Evolutionary conservation across 2,329 filamentous ascomycete genomes (phyloP).

Genomic region (Sordariomycetes sp.): DNA sequence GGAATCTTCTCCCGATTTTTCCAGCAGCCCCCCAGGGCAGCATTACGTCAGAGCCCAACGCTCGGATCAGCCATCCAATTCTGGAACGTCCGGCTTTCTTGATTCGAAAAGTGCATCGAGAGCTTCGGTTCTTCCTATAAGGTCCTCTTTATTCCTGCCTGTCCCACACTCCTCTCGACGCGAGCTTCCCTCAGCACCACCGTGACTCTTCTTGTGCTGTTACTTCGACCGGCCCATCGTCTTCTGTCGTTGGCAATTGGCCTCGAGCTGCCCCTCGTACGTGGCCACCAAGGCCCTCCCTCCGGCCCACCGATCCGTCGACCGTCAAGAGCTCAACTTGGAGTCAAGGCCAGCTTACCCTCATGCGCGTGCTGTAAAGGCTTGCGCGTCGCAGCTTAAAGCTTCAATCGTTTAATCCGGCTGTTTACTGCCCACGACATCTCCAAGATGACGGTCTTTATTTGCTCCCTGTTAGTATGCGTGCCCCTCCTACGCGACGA

Average conservation of each 20-base stretch:
- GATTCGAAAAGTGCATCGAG: neutral
- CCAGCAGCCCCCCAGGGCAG: no score
- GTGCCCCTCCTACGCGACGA: neutral
- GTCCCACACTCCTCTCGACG: neutral
- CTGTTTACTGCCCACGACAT: constrained; percentile 1
- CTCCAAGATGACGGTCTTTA: constrained; percentile 30
- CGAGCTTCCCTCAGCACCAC: no score
- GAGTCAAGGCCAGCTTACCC: neutral
- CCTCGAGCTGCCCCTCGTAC: neutral
- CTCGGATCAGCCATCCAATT: neutral
- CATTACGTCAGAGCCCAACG: constrained; percentile 4
- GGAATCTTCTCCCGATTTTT: no score
- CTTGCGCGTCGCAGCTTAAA: neutral
- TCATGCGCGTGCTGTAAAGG: neutral
- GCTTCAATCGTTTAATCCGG: neutral
- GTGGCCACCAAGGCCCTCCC: neutral
- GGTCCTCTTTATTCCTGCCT: neutral
- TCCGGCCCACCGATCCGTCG: no score
- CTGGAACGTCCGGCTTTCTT: neutral
- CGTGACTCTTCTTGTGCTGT: no score
- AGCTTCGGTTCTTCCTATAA: neutral
- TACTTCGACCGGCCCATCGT: neutral
- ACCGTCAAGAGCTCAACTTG: no score
- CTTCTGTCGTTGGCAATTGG: no score
- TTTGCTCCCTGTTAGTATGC: constrained; percentile 27